Conservation (phyloP, 371 early-diverging fungal genomes). For the Rhizopus stolonifer region DNA sequence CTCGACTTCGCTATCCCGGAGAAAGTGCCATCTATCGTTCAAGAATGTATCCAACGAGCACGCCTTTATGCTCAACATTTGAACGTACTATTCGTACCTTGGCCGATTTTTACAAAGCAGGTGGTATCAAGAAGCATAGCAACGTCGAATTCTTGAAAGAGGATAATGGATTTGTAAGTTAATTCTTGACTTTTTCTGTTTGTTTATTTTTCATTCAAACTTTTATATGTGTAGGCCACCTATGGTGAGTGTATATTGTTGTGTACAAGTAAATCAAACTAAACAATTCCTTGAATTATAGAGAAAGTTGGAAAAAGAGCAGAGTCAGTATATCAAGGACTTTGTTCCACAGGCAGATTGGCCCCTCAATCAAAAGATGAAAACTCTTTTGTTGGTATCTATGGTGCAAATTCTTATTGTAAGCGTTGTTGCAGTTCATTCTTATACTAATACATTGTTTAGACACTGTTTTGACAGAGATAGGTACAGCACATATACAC, state of each 20-base stretch:
- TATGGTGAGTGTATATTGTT: slow-evolving; percentile 22
- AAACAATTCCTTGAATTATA: neutral
- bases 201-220: slow-evolving; percentile 16
- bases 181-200: neutral
- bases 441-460: neutral
- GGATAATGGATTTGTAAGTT: slow-evolving; percentile 30
- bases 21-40: slow-evolving; percentile 76
- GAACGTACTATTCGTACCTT: slow-evolving; percentile 51
- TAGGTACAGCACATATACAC: slow-evolving; percentile 27
- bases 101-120: slow-evolving; percentile 51
- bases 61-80: slow-evolving; percentile 45
- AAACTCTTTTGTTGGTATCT: slow-evolving; percentile 53
- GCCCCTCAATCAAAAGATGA: slow-evolving; percentile 45
- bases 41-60: slow-evolving; percentile 62
- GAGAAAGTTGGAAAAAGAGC: slow-evolving; percentile 24
- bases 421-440: slow-evolving; percentile 11
- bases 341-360: slow-evolving; percentile 31
- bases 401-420: slow-evolving; percentile 49
- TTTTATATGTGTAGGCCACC: slow-evolving; percentile 20
- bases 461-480: slow-evolving; percentile 38
- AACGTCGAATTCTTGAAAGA: slow-evolving; percentile 29
- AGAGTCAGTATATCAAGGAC: slow-evolving; percentile 25
- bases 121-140: slow-evolving; percentile 36
- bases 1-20: slow-evolving; percentile 59
- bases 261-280: neutral